These are phyloP conservation scores for Talaromyces stipitatus DNA, from an alignment of 495 filamentous ascomycete genomes.

Conservation along the genomic window DNA sequence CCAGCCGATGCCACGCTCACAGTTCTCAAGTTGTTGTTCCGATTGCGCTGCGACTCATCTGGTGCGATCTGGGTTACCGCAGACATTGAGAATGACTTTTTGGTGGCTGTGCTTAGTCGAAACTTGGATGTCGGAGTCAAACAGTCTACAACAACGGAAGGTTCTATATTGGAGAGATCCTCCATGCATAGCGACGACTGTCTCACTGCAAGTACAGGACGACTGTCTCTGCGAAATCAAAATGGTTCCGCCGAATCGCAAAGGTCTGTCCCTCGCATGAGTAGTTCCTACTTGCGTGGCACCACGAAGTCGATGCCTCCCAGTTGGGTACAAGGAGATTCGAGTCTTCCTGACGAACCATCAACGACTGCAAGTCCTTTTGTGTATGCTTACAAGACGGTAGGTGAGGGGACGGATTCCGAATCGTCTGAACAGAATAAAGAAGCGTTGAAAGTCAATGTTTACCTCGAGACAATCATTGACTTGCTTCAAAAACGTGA, in stretches of 20 bases:
- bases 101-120: constrained; percentile 65
- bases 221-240: constrained; percentile 10
- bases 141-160: constrained; percentile 13
- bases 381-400: constrained; percentile 28
- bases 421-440: constrained; percentile 12
- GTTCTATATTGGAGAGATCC: constrained; percentile 7
- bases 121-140: constrained; percentile 38
- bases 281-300: constrained; percentile 23
- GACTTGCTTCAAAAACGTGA: constrained; percentile 61
- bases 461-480: constrained; percentile 72
- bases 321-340: constrained; percentile 47
- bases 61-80: constrained; percentile 61
- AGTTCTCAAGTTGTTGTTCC: constrained; percentile 76
- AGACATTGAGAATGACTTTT: constrained; percentile 56
- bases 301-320: constrained; percentile 37
- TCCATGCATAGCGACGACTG: constrained; percentile 11
- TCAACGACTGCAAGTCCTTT: constrained; percentile 36
- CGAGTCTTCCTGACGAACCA: constrained; percentile 46
- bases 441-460: constrained; percentile 50
- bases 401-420: constrained; percentile 15
- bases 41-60: constrained; percentile 72
- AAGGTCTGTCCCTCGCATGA: constrained; percentile 1
- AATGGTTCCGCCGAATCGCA: not conserved
- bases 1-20: constrained; percentile 64
- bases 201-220: not conserved